These are phyloP conservation scores for Xerocomus potaroensis DNA, from an alignment of 768 basidiomycete genomes.

Conservation along the genomic window DNA sequence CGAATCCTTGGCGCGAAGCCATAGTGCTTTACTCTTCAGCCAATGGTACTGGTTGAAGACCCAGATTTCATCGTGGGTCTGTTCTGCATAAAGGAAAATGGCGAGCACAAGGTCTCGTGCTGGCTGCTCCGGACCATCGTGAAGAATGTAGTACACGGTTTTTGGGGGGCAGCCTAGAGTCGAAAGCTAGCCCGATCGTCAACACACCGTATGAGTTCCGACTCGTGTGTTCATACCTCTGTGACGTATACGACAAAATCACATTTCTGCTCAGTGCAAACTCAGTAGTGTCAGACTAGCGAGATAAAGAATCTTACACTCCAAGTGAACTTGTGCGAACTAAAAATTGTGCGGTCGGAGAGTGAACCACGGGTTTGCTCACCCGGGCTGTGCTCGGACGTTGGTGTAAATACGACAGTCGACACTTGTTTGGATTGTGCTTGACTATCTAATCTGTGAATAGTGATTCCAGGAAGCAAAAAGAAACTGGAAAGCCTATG, in stretches of 20 bases:
- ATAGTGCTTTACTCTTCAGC: conserved; percentile 58
- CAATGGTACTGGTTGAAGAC: conserved; percentile 72
- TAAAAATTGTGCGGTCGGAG: conserved; percentile 47
- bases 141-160: conserved; percentile 49
- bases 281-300: conserved; percentile 2
- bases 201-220: not conserved
- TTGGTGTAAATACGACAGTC: conserved; percentile 44
- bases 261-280: conserved; percentile 35
- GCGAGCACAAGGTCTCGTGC: conserved; percentile 49
- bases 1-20: conserved; percentile 58
- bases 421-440: conserved; percentile 46
- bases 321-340: conserved; percentile 55
- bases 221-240: conserved; percentile 36
- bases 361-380: conserved; percentile 51
- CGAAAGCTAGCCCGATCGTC: conserved; percentile 28
- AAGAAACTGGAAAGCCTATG: conserved; percentile 44
- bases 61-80: conserved; percentile 67
- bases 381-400: conserved; percentile 37
- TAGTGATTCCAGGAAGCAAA: conserved; percentile 45
- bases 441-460: conserved; percentile 45
- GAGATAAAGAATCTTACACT: conserved; percentile 37
- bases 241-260: conserved; percentile 54
- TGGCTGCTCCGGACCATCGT: conserved; percentile 54
- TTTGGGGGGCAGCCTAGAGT: conserved; percentile 14
- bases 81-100: conserved; percentile 47